phyloP scores from a whole-genome alignment of 108 stramenopile genomes.

The Nitzschia sp. region DNA sequence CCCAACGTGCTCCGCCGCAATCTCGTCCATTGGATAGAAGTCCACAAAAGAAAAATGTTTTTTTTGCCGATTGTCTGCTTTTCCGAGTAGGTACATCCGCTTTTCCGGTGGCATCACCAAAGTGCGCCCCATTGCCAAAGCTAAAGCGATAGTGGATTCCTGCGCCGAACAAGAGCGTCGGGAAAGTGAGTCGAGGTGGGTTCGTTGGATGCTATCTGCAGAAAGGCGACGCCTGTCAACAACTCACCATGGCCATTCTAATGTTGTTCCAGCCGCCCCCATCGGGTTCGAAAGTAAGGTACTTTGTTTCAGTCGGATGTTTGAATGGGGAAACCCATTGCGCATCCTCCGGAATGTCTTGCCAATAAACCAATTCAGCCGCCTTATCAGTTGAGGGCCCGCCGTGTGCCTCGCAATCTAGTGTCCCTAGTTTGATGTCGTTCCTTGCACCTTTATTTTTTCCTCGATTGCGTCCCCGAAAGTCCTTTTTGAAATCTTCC shows the following conservation, averaged over 20 bases:
- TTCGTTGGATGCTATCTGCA: background rate
- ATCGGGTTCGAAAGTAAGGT: slow-evolving; percentile 92
- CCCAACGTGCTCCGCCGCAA: slow-evolving; percentile 77
- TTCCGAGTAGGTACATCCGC: slow-evolving; percentile 54
- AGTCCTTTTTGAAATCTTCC: background rate
- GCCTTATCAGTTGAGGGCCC: slow-evolving; percentile 65
- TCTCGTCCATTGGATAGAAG: slow-evolving; percentile 59
- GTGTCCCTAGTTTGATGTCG: slow-evolving; percentile 46
- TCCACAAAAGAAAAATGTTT: slow-evolving; percentile 42
- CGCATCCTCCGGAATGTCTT: slow-evolving; percentile 73
- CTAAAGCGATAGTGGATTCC: slow-evolving; percentile 57
- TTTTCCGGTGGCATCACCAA: slow-evolving; percentile 70
- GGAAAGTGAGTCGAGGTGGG: no score
- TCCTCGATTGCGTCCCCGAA: background rate
- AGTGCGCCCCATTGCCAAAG: slow-evolving; percentile 89
- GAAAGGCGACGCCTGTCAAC: background rate
- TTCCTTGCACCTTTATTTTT: background rate
- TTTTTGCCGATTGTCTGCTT: slow-evolving; percentile 18
- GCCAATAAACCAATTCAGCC: slow-evolving; percentile 89
- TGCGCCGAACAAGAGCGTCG: no score
- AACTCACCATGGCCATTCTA: slow-evolving; percentile 56
- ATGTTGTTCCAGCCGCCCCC: slow-evolving; percentile 94
- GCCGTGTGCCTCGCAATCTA: slow-evolving; percentile 72
- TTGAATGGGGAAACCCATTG: slow-evolving; percentile 67
- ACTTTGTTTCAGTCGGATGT: slow-evolving; percentile 47